Conservation (phyloP, 257 asterid species). For the Przewalskia tangutica region DNA sequence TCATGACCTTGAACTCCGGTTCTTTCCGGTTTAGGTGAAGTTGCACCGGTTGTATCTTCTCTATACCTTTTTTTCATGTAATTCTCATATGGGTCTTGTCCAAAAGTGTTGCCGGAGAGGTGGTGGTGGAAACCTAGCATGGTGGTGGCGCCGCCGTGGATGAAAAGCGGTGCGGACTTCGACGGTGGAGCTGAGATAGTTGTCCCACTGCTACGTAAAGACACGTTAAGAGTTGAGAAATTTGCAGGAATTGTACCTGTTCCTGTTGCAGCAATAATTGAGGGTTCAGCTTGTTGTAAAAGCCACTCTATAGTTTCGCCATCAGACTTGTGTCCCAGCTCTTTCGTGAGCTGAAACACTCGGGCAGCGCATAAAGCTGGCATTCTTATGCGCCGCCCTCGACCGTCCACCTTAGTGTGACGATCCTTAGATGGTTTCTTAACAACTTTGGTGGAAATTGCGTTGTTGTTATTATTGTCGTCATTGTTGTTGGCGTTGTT, state of each 20-base stretch:
- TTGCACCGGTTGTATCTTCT: slow-evolving; percentile 44
- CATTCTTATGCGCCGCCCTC: slow-evolving; percentile 69
- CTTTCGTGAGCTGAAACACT: slow-evolving; percentile 57
- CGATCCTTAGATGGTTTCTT: slow-evolving; percentile 64
- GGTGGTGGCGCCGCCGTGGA: slow-evolving; percentile 61
- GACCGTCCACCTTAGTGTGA: slow-evolving; percentile 71
- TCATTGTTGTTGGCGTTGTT: slow-evolving; percentile 7
- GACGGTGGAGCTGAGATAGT: slow-evolving; percentile 88
- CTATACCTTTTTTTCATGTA: slow-evolving; percentile 62
- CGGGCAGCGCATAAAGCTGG: slow-evolving; percentile 79
- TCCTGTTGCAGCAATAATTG: slow-evolving; percentile 63
- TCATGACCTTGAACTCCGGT: slow-evolving; percentile 26
- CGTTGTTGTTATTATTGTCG: background rate
- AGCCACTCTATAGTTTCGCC: slow-evolving; percentile 80
- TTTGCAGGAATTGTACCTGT: slow-evolving; percentile 80
- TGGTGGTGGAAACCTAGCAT: slow-evolving; percentile 90
- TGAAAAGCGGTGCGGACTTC: slow-evolving; percentile 68
- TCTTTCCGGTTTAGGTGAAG: slow-evolving; percentile 51
- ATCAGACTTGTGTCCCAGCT: slow-evolving; percentile 62
- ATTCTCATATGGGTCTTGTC: slow-evolving; percentile 57
- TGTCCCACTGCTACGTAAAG: slow-evolving; percentile 79
- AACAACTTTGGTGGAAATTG: background rate
- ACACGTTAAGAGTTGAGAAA: slow-evolving; percentile 78
- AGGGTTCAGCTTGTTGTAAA: slow-evolving; percentile 70
- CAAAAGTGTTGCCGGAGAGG: slow-evolving; percentile 22